Conservation (phyloP, 805 yeast genomes). For the Monosporozyma aerobia region DNA sequence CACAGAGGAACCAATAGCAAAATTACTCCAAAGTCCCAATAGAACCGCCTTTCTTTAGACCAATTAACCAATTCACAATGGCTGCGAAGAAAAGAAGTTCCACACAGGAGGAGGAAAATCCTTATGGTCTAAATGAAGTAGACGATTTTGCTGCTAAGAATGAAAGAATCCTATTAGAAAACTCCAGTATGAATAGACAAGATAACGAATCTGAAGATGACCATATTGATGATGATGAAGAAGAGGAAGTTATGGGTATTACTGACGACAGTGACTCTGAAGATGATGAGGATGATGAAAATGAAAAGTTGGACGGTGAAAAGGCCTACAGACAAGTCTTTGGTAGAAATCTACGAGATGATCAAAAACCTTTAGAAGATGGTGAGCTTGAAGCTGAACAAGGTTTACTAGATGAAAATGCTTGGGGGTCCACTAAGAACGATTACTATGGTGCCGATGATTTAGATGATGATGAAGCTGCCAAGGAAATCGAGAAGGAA, state of each 20-base stretch:
- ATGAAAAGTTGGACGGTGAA: slow-evolving; percentile 24
- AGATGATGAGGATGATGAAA: slow-evolving; percentile 27
- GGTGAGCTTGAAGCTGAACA: slow-evolving; percentile 24
- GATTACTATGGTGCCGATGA: slow-evolving; percentile 48
- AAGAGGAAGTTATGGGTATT: slow-evolving; percentile 42
- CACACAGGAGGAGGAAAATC: slow-evolving; percentile 20
- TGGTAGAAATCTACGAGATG: slow-evolving; percentile 25
- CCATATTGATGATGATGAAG: slow-evolving; percentile 36
- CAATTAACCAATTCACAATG: slow-evolving; percentile 4
- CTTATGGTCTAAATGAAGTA: slow-evolving; percentile 52
- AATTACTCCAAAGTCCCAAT: background rate
- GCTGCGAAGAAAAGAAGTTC: slow-evolving; percentile 5
- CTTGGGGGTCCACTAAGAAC: slow-evolving; percentile 38
- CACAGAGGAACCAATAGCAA: background rate
- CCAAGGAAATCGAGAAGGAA: slow-evolving; percentile 73
- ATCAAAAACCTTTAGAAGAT: slow-evolving; percentile 22
- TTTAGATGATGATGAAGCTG: slow-evolving; percentile 55
- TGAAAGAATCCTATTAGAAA: slow-evolving; percentile 47
- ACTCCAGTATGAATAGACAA: slow-evolving; percentile 41
- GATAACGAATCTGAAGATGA: slow-evolving; percentile 40
- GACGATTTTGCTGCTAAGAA: slow-evolving; percentile 56
- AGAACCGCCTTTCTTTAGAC: background rate
- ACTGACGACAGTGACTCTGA: slow-evolving; percentile 16
- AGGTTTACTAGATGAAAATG: slow-evolving; percentile 32
- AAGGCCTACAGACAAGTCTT: slow-evolving; percentile 33